Base-by-base conservation (phyloP, 1,284 basidiomycete genomes). In the Ustilago cynodontis region DNA sequence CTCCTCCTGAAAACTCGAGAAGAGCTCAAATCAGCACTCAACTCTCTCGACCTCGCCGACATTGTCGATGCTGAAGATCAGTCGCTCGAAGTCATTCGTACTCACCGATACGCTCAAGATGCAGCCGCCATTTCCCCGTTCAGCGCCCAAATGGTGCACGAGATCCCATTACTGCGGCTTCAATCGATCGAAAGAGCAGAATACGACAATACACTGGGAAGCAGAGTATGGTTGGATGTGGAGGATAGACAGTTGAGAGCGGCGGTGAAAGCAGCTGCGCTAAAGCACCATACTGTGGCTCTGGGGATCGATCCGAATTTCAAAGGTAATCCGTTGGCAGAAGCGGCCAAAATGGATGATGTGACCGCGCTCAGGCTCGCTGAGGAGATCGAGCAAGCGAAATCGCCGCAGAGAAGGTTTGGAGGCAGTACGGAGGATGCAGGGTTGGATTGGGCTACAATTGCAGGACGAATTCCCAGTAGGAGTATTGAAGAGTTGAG, bases 111-210 rank as follows among this genome's bases (percentile, higher is more conserved):
- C 8, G 47, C 49, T 20, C 56, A 72, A 45, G 65, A 69, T 22
- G 61, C 60, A 10, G 62, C 66, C 2, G 28, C 57, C 5, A 14
- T 24, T 0, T 69, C 62, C 28, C 69, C 74, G 16, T 68, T 77
- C 20, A 37, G 62, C 18, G 58, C 66, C 1, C 24, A 55, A 0
- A 65, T 72, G 62, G 43, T 77, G 4, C 62, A 59, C n/a, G 54
- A 69, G 29, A 66, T 72, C 0, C 69, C 74, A 0, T 33, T 77
- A 10, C 31, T 72, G 10, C 58, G 74, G 7, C 53, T 72, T 33
- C 74, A 77, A 54, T 71, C 74, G 11, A 65, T 72, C 41, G 74
- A 77, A 37, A 56, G 69, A 1, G 74, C 69, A 26, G 74, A 77
- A 31, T 69, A 57, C 57, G 74, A 77, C 41, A 66, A 69, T 52